Percentiles rank a stretch among this genome's conserved stretches.
Evolutionary conservation across 2,329 filamentous ascomycete genomes (phyloP).

Genomic region (Tolypocladium pustulatum): DNA sequence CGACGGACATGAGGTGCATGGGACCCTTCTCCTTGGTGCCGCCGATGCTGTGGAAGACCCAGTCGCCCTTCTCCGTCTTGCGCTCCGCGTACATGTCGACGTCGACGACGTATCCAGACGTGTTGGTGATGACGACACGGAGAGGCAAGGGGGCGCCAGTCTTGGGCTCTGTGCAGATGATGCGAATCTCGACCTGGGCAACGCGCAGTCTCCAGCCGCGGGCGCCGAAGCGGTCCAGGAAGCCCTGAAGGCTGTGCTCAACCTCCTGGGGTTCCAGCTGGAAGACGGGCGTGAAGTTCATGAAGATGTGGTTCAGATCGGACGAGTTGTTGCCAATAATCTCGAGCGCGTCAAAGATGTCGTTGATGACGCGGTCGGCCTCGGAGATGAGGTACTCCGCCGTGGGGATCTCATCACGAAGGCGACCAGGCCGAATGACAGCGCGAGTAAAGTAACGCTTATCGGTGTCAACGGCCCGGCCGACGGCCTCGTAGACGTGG

Average conservation of each 20-base stretch:
- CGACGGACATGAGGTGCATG: constrained; percentile 87
- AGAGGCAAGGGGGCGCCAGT: constrained; percentile 83
- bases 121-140: constrained; percentile 95
- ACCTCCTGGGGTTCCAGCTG: constrained; percentile 82
- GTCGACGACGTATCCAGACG: constrained; percentile 93
- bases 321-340: constrained; percentile 99
- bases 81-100: constrained; percentile 96
- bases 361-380: constrained; percentile 91
- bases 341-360: constrained; percentile 94
- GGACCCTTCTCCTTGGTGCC: constrained; percentile 90
- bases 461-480: constrained; percentile 89
- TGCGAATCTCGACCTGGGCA: constrained; percentile 93
- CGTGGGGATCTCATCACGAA: constrained; percentile 96
- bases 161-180: constrained; percentile 84
- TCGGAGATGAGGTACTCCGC: constrained; percentile 97
- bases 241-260: constrained; percentile 84
- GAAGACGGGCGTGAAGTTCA: constrained; percentile 98
- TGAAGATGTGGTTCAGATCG: constrained; percentile 99
- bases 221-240: constrained; percentile 91
- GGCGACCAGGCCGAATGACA: constrained; percentile 84
- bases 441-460: constrained; percentile 98
- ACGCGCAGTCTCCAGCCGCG: constrained; percentile 95
- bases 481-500: constrained; percentile 93
- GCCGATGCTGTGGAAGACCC: constrained; percentile 97
- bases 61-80: constrained; percentile 96